phyloP scores from a whole-genome alignment of 352 stramenopile species.

The Phytophthora pini region DNA sequence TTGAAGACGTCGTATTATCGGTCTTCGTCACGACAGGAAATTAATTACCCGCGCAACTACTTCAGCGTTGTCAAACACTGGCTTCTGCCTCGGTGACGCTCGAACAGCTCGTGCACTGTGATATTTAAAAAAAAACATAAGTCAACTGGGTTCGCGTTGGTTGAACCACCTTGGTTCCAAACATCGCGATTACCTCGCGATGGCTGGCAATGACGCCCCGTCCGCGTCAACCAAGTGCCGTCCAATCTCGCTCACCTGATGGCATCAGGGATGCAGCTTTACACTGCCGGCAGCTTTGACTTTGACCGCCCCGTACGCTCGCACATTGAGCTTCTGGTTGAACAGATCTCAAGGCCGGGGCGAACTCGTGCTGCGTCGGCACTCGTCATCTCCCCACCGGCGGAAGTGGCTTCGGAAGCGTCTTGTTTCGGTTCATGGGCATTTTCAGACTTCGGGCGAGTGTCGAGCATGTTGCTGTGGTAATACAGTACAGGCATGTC shows the following conservation, averaged over 20 bases:
- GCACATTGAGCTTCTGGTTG: conserved; percentile 31
- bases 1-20: too few species aligned
- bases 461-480: neutral
- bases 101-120: neutral
- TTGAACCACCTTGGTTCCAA: neutral
- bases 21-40: too few species aligned
- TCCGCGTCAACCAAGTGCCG: conserved; percentile 12
- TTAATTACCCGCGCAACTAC: too few species aligned
- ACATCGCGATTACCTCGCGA: conserved; percentile 14
- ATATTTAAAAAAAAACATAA: too few species aligned
- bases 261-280: neutral
- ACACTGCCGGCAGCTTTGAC: too few species aligned
- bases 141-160: too few species aligned
- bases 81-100: neutral
- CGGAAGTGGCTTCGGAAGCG: conserved; percentile 5
- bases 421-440: neutral
- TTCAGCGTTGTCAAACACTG: too few species aligned
- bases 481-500: neutral
- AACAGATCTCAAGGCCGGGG: conserved; percentile 25
- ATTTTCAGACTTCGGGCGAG: neutral
- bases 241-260: conserved; percentile 22
- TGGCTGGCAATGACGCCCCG: neutral
- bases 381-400: conserved; percentile 12
- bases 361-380: conserved; percentile 7
- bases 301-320: conserved; percentile 27